Conservation (phyloP, 2,329 filamentous ascomycete genomes). For the Calonectria fujianensis region DNA sequence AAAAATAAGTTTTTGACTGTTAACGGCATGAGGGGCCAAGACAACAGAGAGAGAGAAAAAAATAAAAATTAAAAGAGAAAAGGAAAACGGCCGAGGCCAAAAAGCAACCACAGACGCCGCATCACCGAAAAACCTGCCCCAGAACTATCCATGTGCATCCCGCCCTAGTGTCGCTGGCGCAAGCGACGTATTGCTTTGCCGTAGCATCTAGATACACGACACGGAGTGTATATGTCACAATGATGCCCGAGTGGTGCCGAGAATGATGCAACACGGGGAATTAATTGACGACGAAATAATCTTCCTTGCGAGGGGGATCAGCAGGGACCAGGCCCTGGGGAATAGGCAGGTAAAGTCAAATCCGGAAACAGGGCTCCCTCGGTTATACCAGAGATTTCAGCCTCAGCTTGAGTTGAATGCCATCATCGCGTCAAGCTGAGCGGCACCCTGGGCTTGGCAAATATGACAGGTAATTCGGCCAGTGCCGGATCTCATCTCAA, state of each 20-base stretch:
- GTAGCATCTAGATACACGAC: slow-evolving; percentile 2
- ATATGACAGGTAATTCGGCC: slow-evolving; percentile 44
- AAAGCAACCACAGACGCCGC: slow-evolving; percentile 7
- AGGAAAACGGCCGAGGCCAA: slow-evolving; percentile 11
- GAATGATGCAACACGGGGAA: slow-evolving; percentile 1
- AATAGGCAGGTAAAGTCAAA: slow-evolving; percentile 44
- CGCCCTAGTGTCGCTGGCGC: slow-evolving; percentile 1
- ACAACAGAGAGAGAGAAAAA: background rate
- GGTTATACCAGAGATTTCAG: slow-evolving; percentile 32
- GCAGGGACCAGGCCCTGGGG: slow-evolving; percentile 15
- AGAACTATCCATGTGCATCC: slow-evolving; percentile 33
- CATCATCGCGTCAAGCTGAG: slow-evolving; percentile 19
- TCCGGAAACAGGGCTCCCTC: slow-evolving; percentile 33
- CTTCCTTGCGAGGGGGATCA: slow-evolving; percentile 3
- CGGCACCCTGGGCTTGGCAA: slow-evolving; percentile 16
- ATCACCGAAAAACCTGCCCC: slow-evolving; percentile 21
- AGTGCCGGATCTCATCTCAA: slow-evolving; percentile 48
- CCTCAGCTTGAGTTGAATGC: slow-evolving; percentile 38
- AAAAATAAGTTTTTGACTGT: slow-evolving; percentile 13
- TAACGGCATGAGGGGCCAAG: slow-evolving; percentile 26
- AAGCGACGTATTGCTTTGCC: background rate
- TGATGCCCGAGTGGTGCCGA: background rate
- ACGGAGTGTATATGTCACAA: background rate
- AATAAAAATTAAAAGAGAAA: background rate
- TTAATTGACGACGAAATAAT: slow-evolving; percentile 4